phyloP scores from a whole-genome alignment of 177 flowering plant genomes.

The Vitis hybrid region DNA sequence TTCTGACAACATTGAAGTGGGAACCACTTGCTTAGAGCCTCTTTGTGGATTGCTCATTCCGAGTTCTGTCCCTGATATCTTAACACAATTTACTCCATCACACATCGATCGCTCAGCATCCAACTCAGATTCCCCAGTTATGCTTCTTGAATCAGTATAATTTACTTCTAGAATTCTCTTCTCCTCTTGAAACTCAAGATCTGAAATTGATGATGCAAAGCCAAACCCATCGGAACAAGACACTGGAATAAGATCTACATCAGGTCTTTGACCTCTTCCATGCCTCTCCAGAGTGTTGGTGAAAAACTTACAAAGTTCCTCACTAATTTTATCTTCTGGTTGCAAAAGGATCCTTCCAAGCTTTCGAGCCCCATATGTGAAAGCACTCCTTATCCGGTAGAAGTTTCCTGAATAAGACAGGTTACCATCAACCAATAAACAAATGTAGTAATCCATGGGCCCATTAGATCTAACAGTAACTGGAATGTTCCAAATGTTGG shows the following conservation, averaged over 20 bases:
- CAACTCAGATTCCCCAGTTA: constrained; percentile 1
- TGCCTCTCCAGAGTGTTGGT: constrained; percentile 57
- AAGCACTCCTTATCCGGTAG: constrained; percentile 64
- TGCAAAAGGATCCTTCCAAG: constrained; percentile 42
- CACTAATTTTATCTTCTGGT: constrained; percentile 33
- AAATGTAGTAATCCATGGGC: background rate
- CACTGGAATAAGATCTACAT: constrained; percentile 37
- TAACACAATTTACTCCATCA: constrained; percentile 1
- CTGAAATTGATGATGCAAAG: constrained; percentile 9
- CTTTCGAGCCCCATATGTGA: constrained; percentile 55
- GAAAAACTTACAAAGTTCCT: constrained; percentile 45
- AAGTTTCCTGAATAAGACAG: constrained; percentile 43
- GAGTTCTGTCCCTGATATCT: background rate
- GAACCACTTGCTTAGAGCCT: background rate
- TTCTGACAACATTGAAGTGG: background rate
- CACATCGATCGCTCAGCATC: constrained; percentile 10
- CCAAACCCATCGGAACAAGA: constrained; percentile 15
- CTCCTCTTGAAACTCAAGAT: constrained; percentile 23
- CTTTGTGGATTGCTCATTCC: constrained; percentile 4
- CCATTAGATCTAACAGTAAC: background rate
- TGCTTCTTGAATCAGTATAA: constrained; percentile 9
- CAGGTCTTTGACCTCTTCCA: constrained; percentile 57
- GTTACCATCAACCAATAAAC: background rate
- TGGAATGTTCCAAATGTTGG: too few relatives aligned
- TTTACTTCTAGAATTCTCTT: constrained; percentile 9